Base-by-base conservation (phyloP, 371 early-diverging fungal species). In the Mortierella sp. region DNA sequence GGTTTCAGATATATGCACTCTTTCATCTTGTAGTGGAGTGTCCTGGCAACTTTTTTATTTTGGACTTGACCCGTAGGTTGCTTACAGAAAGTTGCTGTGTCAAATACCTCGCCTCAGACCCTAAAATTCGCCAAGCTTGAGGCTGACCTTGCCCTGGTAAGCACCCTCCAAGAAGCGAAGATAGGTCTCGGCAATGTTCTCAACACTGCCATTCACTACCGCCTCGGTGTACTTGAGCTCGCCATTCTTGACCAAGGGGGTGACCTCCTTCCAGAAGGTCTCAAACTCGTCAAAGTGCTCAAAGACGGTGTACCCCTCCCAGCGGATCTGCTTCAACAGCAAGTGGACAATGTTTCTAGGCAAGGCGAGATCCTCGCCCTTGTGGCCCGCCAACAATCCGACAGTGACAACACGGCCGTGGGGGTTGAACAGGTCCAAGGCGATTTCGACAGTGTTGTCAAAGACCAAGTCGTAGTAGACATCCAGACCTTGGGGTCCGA, bases 401-500 rank as follows among this genome's bases (percentile, higher is more conserved):
- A 76, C 34, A 5, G 77, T 46, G 43, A 82, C 50, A 13, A 79
- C 57, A 8, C 73, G 74, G 9, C 51, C 79, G 1, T 73, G 53
- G 21, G 31, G 43, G 67, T 79, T 82, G n/a, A 78, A 31, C 37
- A 73, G 51, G 31, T 76, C 79, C 44, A 95, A 80, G 0, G 88
- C 93, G 26, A 90, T 90, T 37, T 94, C 94, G 26, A 95, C 87
- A 76, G 89, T 89, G 78, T 91, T 90, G 57, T 92, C 93, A 44
- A 94, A 94, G 51, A 94, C 93, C 55, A 91, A 85, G 55, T 93
- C 93, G 83, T 90, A 92, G 84, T 91, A 92, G 74, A 91, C 82
- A 71, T 93, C 93, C 64, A 94, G 89, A 31, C 94, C 94, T 4
- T 89, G 82, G 40, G 92, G 92, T 37, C 61, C 61, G 31, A 89